Base-by-base conservation (phyloP, 192 early-diverging fungal genomes). In the Haplosporangium gracile region DNA sequence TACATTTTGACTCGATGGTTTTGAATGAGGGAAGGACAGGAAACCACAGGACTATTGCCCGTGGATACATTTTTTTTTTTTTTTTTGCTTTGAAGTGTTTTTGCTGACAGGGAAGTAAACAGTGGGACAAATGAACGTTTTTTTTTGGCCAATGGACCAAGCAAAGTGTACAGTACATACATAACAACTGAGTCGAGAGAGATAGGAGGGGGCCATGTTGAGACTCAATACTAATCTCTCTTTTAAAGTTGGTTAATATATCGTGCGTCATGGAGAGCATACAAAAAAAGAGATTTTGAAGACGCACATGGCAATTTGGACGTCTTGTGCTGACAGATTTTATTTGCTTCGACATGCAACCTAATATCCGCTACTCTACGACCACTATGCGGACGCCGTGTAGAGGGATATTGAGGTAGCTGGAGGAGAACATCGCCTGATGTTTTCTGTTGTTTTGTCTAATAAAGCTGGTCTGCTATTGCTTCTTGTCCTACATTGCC, bases 291-390 rank as follows among this genome's bases (percentile, higher is more conserved):
- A 60, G 24, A n/a, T n/a, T n/a, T 60, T 10, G 10, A 60, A 9
- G 57, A 60, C 57, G 57, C 57, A 60, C 57, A 60, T 60, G 57
- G 57, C 57, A 60, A 60, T 60, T 2, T 10, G n/a, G n/a, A 60
- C 57, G 57, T 60, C 57, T 60, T 60, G 7, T 60, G 57, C 57
- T 60, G 57, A 60, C 57, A 60, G 57, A 60, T 24, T 26, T 60
- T 60, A 60, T 60, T 26, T 60, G n/a, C n/a, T 7, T 26, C 9
- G 10, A 45, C 43, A 11, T 45, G 43, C 43, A 45, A 43, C 13
- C 43, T 45, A 45, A 45, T 45, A 45, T 45, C 2, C 43, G 11
- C 13, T 45, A 45, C 43, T 15, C 43, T 13, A 45, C 43, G 43
- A 13, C 43, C 16, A 5, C 55, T 26, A 2, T 60, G n/a, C n/a